Evolutionary conservation across 2,329 filamentous ascomycete species (phyloP).

Genomic region (Fusarium pseudonygamai): DNA sequence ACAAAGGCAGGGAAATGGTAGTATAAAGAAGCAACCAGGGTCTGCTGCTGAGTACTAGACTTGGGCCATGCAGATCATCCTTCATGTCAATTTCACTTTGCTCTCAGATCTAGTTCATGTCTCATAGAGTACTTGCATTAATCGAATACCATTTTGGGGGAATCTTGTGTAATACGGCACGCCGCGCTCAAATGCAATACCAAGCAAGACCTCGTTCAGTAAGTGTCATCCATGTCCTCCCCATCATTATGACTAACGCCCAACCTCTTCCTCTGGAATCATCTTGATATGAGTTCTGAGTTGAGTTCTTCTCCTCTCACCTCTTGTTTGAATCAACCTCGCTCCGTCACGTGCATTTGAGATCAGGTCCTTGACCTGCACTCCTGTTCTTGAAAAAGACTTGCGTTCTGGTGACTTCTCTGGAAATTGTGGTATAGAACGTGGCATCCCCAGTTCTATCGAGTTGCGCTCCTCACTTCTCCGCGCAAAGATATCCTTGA

Average conservation of each 20-base stretch:
- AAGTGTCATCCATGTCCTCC: neutral
- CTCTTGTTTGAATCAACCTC: conserved; percentile 35
- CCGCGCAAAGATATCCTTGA: conserved; percentile 38
- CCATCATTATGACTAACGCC: conserved; percentile 1
- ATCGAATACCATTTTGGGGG: conserved; percentile 13
- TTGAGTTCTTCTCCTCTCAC: conserved; percentile 49
- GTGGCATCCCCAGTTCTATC: conserved; percentile 15
- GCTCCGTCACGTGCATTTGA: conserved; percentile 38
- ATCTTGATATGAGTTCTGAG: conserved; percentile 51
- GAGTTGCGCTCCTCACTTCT: conserved; percentile 37
- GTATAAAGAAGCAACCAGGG: neutral
- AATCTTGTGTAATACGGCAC: conserved; percentile 21
- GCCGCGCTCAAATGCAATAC: conserved; percentile 33
- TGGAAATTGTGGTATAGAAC: conserved; percentile 11
- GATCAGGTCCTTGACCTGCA: conserved; percentile 40
- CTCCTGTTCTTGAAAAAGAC: conserved; percentile 34
- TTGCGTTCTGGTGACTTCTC: conserved; percentile 14
- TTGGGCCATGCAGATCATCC: neutral
- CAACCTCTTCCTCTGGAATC: conserved; percentile 41
- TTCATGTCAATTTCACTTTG: neutral
- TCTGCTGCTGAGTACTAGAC: neutral
- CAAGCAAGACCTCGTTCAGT: neutral
- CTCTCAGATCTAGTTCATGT: neutral
- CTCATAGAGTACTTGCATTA: neutral
- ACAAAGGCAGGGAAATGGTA: neutral